Evolutionary conservation across 1,284 basidiomycete species (phyloP).

Genomic region (Neotropicomus parvogracilis): DNA sequence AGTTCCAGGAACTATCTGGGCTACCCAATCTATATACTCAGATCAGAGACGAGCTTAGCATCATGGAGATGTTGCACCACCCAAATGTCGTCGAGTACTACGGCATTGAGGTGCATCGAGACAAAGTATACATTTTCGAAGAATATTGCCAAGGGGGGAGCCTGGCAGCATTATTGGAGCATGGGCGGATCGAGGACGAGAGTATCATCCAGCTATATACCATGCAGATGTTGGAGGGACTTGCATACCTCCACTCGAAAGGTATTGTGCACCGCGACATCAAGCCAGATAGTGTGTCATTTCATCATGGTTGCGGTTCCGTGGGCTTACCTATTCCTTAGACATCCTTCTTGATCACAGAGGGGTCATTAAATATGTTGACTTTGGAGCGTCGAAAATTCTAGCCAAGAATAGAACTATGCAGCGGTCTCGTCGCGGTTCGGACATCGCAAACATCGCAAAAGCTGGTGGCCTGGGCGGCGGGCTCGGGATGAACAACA

Average conservation of each 20-base stretch:
- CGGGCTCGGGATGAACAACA: constrained; percentile 59
- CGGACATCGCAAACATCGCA: constrained; percentile 35
- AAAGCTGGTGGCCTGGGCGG: constrained; percentile 35
- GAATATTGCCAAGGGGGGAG: constrained; percentile 98
- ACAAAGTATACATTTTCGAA: constrained; percentile 99
- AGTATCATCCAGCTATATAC: constrained; percentile 95
- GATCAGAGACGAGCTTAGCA: constrained; percentile 94
- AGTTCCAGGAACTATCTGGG: constrained; percentile 90
- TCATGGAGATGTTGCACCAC: constrained; percentile 99
- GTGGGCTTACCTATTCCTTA: constrained; percentile 34
- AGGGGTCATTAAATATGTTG: constrained; percentile 96
- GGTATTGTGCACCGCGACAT: constrained; percentile 96
- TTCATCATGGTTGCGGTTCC: constrained; percentile 4
- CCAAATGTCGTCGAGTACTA: constrained; percentile 99
- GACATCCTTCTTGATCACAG: constrained; percentile 94
- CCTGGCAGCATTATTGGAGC: constrained; percentile 85
- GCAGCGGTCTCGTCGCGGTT: constrained; percentile 63
- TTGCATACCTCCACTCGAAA: constrained; percentile 91
- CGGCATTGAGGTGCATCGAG: constrained; percentile 97
- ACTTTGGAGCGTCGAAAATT: constrained; percentile 98
- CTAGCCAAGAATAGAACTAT: constrained; percentile 91
- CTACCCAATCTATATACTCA: constrained; percentile 84
- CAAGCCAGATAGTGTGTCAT: constrained; percentile 93
- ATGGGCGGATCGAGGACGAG: constrained; percentile 96
- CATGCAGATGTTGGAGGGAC: constrained; percentile 94